Percentiles rank a stretch among this genome's conserved stretches.
These are phyloP conservation scores for Rhizopogon vinicolor DNA, from an alignment of 768 basidiomycete genomes.

Conservation along the genomic window DNA sequence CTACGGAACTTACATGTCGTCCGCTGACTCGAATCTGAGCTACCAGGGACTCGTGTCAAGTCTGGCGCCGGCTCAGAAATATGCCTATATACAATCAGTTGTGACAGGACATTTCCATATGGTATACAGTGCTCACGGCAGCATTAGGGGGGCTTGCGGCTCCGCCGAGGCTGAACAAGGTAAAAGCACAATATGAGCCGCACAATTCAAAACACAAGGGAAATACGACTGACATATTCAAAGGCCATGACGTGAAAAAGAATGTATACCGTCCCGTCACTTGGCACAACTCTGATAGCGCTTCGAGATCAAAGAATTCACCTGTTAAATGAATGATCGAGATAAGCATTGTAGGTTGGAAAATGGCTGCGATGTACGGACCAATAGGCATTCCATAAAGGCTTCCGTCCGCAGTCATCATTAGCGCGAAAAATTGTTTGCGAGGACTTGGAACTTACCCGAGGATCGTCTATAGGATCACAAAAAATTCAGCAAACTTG, in stretches of 20 bases:
- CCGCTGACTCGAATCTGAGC: background rate
- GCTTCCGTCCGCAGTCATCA: slow-evolving; percentile 23
- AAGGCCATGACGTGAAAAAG: slow-evolving; percentile 74
- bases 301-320: slow-evolving; percentile 71
- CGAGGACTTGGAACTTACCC: slow-evolving; percentile 36
- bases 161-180: slow-evolving; percentile 45
- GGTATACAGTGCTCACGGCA: slow-evolving; percentile 42
- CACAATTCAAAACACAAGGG: slow-evolving; percentile 1
- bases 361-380: slow-evolving; percentile 15
- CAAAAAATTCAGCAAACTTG: slow-evolving; percentile 1
- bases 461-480: slow-evolving; percentile 44
- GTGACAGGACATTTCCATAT: slow-evolving; percentile 1
- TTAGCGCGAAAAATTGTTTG: background rate
- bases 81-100: slow-evolving; percentile 13
- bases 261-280: slow-evolving; percentile 62
- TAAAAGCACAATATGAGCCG: background rate
- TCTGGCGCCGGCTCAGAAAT: slow-evolving; percentile 16
- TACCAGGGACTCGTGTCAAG: background rate
- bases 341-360: background rate
- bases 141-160: slow-evolving; percentile 70
- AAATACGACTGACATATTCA: slow-evolving; percentile 53
- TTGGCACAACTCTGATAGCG: slow-evolving; percentile 50
- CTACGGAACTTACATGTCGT: slow-evolving; percentile 1
- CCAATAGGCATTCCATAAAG: slow-evolving; percentile 76
- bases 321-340: slow-evolving; percentile 29